These are phyloP conservation scores for Wickerhamomyces chaumierensis DNA, from an alignment of 805 yeast genomes.

Conservation along the genomic window DNA sequence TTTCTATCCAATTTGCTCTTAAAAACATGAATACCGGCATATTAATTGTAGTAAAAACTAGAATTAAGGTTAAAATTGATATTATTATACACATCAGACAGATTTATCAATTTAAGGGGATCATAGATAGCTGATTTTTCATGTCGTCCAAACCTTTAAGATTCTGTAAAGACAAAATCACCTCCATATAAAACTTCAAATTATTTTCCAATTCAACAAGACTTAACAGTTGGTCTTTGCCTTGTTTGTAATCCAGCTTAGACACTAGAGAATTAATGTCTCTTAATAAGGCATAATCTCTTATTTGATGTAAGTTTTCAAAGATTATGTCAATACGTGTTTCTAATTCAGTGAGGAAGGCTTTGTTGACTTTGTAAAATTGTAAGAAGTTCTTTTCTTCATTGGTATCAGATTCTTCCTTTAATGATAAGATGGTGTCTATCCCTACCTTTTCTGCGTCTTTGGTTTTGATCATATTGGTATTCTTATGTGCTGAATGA, in stretches of 20 bases:
- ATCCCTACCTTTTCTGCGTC: slow-evolving; percentile 2
- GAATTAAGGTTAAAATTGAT: no score
- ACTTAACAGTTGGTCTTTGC: neutral
- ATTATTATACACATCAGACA: no score
- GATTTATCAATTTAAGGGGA: no score
- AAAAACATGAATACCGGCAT: no score
- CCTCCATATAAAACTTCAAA: slow-evolving; percentile 1
- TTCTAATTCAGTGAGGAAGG: neutral
- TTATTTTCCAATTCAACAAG: slow-evolving; percentile 13
- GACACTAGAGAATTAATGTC: neutral
- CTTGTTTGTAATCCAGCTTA: neutral
- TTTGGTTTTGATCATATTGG: neutral
- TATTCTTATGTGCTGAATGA: no score
- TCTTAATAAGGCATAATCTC: neutral
- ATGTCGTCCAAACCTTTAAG: neutral
- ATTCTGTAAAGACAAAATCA: neutral
- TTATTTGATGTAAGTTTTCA: neutral
- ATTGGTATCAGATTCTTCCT: neutral
- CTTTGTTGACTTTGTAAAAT: neutral
- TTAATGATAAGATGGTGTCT: slow-evolving; percentile 1
- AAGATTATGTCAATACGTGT: neutral
- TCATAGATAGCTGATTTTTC: neutral
- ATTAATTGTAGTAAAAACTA: no score
- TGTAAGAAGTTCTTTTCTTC: neutral
- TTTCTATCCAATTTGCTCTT: no score